Evolutionary conservation across 352 stramenopile genomes (phyloP).

Genomic region (Phytopythium sindhum): DNA sequence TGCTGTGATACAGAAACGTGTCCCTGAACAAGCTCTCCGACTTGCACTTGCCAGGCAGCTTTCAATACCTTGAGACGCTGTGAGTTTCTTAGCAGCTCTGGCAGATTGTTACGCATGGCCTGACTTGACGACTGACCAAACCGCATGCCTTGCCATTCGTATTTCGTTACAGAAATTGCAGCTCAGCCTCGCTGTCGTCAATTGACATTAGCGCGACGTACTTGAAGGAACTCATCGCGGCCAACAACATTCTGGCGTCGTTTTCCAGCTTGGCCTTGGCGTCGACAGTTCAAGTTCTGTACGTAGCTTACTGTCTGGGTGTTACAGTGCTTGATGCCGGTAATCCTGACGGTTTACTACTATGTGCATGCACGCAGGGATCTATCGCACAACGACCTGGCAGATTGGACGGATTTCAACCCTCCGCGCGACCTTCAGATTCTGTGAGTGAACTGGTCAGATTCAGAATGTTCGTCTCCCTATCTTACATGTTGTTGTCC

Average conservation of each 20-base stretch:
- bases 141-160: not conserved
- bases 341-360: not conserved
- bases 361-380: slow-evolving; percentile 11
- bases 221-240: slow-evolving; percentile 18
- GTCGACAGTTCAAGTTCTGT: slow-evolving; percentile 26
- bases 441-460: slow-evolving; percentile 12
- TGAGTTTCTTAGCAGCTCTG: not conserved
- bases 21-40: slow-evolving; percentile 6
- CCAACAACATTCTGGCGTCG: slow-evolving; percentile 21
- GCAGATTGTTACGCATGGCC: not conserved
- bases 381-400: slow-evolving; percentile 24
- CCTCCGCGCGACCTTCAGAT: slow-evolving; percentile 23
- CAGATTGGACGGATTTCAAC: slow-evolving; percentile 25
- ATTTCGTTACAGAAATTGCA: slow-evolving; percentile 16
- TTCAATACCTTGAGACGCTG: slow-evolving; percentile 3
- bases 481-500: no score
- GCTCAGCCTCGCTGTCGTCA: slow-evolving; percentile 21
- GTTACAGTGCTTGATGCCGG: not conserved
- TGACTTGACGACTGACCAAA: not conserved
- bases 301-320: not conserved
- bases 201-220: slow-evolving; percentile 24
- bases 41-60: not conserved
- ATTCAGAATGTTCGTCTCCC: no score
- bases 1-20: not conserved
- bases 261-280: slow-evolving; percentile 20